These are phyloP conservation scores for Exserohilum rostratum DNA, from an alignment of 2,329 filamentous ascomycete species.

Conservation along the genomic window DNA sequence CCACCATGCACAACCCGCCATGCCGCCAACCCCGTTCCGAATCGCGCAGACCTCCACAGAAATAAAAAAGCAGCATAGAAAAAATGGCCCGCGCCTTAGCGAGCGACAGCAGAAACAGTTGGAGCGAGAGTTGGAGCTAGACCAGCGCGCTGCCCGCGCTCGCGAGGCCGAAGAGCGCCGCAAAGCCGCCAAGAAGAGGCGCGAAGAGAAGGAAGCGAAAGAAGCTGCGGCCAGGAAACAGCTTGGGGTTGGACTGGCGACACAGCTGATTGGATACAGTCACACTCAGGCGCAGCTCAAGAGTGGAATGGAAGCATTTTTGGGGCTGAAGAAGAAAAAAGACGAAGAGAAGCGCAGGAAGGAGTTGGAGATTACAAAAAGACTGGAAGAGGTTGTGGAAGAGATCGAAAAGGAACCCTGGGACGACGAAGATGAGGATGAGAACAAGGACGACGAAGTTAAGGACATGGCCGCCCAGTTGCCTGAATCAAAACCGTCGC, in stretches of 20 bases:
- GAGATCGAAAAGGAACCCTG: slow-evolving; percentile 41
- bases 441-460: slow-evolving; percentile 35
- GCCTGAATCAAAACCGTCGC: slow-evolving; percentile 7
- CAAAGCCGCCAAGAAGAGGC: slow-evolving; percentile 38
- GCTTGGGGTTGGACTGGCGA: slow-evolving; percentile 45
- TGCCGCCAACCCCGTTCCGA: slow-evolving; percentile 32
- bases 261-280: slow-evolving; percentile 48
- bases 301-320: slow-evolving; percentile 46
- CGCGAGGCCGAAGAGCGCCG: slow-evolving; percentile 42
- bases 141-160: slow-evolving; percentile 40
- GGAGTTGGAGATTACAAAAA: slow-evolving; percentile 26
- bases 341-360: slow-evolving; percentile 28
- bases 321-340: slow-evolving; percentile 35
- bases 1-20: slow-evolving; percentile 20
- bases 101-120: slow-evolving; percentile 39
- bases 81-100: slow-evolving; percentile 32
- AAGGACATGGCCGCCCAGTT: slow-evolving; percentile 19
- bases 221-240: slow-evolving; percentile 36
- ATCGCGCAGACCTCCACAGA: slow-evolving; percentile 45
- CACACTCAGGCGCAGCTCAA: slow-evolving; percentile 47
- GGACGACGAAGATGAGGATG: slow-evolving; percentile 33
- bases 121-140: slow-evolving; percentile 38
- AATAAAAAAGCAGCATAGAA: slow-evolving; percentile 42
- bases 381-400: slow-evolving; percentile 30
- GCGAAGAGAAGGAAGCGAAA: slow-evolving; percentile 40